Base-by-base conservation (phyloP, 2,329 filamentous ascomycete genomes). In the Aspergillus persii region DNA sequence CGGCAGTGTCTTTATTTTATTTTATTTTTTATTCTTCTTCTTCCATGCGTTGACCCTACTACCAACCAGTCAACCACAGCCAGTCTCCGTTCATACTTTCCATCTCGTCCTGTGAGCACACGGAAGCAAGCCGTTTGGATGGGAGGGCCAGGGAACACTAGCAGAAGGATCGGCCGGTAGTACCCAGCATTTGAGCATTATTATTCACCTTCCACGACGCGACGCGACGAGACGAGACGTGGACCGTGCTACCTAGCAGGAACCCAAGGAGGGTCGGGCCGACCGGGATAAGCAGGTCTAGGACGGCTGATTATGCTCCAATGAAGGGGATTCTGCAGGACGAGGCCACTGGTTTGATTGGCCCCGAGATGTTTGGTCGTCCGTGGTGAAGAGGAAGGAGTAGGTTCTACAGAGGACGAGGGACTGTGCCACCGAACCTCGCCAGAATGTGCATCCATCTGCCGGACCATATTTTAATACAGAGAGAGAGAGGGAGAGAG, bases 201-300 rank as follows among this genome's bases (percentile, higher is more conserved):
- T n/a, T 26, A 39, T 52, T 39, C 29, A 50, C 18, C 18, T 23
- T 23, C 18, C 18, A 23, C 18, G 18, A 23, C 18, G 18, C 18
- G 18, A 23, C 18, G 18, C 18, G 18, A 23, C 18, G 18, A 23
- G 30, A 49, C 33, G 41, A 27, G 26, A 26, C 29, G 27, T 61
- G 58, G 62, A 59, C 62, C 56, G 60, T 64, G 60, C 60, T 36
- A 57, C 56, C 56, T 29, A 54, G 33, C 51, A 58, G 47, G 41
- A 50, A 58, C 52, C 56, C 44, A 56, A 57, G 57, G 57, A 63
- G 61, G 61, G 52, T 53, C 62, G 62, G 60, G 54, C 60, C 60
- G 62, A 57, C 53, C 58, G 58, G 60, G 60, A 60, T 59, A 33
- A 53, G 51, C 56, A 58, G 31, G 50, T 26, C 41, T 33, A 4